Conservation (phyloP, 2,329 filamentous ascomycete genomes). For the Phaeoacremonium minimum region DNA sequence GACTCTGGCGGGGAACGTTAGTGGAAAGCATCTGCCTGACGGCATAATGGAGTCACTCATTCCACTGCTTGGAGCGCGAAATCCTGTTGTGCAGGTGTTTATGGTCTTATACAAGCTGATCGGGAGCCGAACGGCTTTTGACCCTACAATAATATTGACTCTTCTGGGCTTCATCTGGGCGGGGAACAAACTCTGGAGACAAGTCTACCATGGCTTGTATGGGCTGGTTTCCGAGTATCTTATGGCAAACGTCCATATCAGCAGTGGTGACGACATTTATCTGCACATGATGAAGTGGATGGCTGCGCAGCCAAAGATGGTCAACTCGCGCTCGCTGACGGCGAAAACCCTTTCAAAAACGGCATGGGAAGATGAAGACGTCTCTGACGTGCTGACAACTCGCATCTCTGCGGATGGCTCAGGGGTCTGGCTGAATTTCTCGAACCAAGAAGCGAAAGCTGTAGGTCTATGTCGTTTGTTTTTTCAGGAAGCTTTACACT, state of each 20-base stretch:
- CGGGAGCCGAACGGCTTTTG: slow-evolving; percentile 39
- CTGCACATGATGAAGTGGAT: slow-evolving; percentile 55
- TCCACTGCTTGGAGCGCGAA: slow-evolving; percentile 35
- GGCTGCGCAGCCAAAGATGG: slow-evolving; percentile 45
- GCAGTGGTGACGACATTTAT: slow-evolving; percentile 54
- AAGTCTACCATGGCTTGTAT: slow-evolving; percentile 23
- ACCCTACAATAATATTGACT: slow-evolving; percentile 42
- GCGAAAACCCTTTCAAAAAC: slow-evolving; percentile 51
- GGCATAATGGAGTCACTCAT: slow-evolving; percentile 40
- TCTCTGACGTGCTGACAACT: slow-evolving; percentile 31
- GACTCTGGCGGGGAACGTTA: slow-evolving; percentile 10
- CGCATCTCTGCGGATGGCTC: slow-evolving; percentile 32
- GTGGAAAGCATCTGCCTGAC: slow-evolving; percentile 9
- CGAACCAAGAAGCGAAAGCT: slow-evolving; percentile 51
- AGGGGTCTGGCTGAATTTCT: slow-evolving; percentile 53
- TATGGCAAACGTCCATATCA: slow-evolving; percentile 48
- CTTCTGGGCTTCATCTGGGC: slow-evolving; percentile 43
- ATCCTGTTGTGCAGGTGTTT: slow-evolving; percentile 33
- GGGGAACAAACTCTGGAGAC: slow-evolving; percentile 29
- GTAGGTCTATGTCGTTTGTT: too few relatives aligned
- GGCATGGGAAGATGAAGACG: slow-evolving; percentile 53
- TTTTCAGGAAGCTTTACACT: too few relatives aligned
- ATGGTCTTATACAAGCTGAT: slow-evolving; percentile 41
- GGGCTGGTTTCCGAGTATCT: slow-evolving; percentile 37
- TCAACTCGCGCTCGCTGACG: slow-evolving; percentile 46